These are phyloP conservation scores for Paraphaeosphaeria sporulosa DNA, from an alignment of 2,329 filamentous ascomycete genomes.

Conservation along the genomic window DNA sequence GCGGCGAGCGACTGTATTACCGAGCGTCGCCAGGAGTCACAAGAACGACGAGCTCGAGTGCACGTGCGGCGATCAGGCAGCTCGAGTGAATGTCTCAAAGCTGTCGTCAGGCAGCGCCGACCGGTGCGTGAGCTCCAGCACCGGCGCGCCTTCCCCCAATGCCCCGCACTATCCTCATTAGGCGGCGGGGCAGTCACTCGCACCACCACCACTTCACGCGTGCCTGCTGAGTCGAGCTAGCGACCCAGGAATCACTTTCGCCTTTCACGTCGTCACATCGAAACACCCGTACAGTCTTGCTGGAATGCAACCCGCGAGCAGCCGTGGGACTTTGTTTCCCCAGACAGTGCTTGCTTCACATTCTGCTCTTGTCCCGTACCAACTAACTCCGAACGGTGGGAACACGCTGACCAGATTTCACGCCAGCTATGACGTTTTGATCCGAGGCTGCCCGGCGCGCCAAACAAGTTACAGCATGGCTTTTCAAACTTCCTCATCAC, in stretches of 20 bases:
- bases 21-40: constrained; percentile 29
- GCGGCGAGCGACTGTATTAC: constrained; percentile 13
- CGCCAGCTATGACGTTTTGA: too few relatives aligned
- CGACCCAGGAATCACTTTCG: neutral
- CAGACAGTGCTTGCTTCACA: too few relatives aligned
- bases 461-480: too few relatives aligned
- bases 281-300: too few relatives aligned
- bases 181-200: constrained; percentile 8
- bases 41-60: constrained; percentile 22
- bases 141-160: neutral
- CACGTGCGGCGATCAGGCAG: constrained; percentile 27
- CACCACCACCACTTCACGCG: neutral
- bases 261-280: neutral
- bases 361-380: too few relatives aligned
- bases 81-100: constrained; percentile 31
- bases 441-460: too few relatives aligned
- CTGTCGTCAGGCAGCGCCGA: constrained; percentile 13
- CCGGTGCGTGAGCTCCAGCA: neutral
- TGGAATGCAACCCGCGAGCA: too few relatives aligned
- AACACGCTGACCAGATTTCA: too few relatives aligned
- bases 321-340: too few relatives aligned
- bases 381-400: too few relatives aligned
- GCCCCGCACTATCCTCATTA: constrained; percentile 11
- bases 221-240: neutral
- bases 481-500: too few relatives aligned